Percentiles rank a stretch among this genome's conserved stretches.
phyloP scores from a whole-genome alignment of 352 stramenopile genomes.

The Phytophthora pseudosyringae region DNA sequence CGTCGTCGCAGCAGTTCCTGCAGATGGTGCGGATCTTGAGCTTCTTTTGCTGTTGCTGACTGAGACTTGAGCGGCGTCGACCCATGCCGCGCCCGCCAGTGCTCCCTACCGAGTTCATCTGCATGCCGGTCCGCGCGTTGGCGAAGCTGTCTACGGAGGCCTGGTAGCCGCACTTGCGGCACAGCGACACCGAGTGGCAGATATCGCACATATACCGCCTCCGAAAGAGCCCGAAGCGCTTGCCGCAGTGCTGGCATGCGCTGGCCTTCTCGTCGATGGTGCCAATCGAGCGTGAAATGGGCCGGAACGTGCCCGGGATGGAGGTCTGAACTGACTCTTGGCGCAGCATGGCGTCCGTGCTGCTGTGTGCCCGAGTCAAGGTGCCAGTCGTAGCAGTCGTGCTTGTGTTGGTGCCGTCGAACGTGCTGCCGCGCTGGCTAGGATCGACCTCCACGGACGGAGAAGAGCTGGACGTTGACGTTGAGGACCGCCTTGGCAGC shows the following conservation, averaged over 20 bases:
- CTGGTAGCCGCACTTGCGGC: conserved; percentile 63
- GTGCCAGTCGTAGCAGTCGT: conserved; percentile 6
- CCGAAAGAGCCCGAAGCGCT: conserved; percentile 73
- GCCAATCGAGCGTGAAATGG: conserved; percentile 34
- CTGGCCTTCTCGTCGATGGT: conserved; percentile 35
- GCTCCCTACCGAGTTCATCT: conserved; percentile 27
- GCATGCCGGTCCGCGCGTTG: conserved; percentile 34
- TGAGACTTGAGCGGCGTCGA: conserved; percentile 34
- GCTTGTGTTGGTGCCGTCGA: conserved; percentile 16
- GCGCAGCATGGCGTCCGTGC: conserved; percentile 12
- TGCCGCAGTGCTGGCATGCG: conserved; percentile 56
- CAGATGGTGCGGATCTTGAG: conserved; percentile 61
- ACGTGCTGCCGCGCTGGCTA: conserved; percentile 32
- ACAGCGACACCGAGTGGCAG: conserved; percentile 60
- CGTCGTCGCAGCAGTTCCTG: conserved; percentile 53
- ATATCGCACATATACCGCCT: conserved; percentile 61
- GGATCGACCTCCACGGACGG: conserved; percentile 33
- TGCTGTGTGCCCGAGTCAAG: conserved; percentile 35
- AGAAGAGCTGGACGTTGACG: conserved; percentile 42
- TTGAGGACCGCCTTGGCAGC: conserved; percentile 34
- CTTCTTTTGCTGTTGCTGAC: conserved; percentile 45
- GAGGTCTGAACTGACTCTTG: conserved; percentile 21
- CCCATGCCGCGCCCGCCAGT: conserved; percentile 16
- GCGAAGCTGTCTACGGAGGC: conserved; percentile 50
- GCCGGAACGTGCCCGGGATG: conserved; percentile 26